phyloP scores from a whole-genome alignment of 345 rosid species.

The Aurinia saxatilis region DNA sequence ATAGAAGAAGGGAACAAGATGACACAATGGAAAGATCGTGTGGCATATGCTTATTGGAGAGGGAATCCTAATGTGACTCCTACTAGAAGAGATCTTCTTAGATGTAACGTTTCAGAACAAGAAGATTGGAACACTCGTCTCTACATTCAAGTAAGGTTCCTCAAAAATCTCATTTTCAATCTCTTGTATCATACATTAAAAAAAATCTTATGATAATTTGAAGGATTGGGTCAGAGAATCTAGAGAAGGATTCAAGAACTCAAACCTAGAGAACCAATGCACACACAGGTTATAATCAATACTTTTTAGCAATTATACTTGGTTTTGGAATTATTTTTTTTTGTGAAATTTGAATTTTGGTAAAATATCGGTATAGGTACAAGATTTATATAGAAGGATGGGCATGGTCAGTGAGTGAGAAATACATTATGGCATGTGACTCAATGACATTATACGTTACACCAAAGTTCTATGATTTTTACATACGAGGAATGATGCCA shows the following conservation, averaged over 20 bases:
- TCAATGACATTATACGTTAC: slow-evolving; percentile 45
- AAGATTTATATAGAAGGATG: slow-evolving; percentile 70
- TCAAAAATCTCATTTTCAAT: no score
- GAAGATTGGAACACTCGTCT: slow-evolving; percentile 39
- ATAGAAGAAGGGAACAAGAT: slow-evolving; percentile 38
- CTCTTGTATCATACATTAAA: no score
- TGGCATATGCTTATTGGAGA: slow-evolving; percentile 56
- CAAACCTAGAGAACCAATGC: slow-evolving; percentile 52
- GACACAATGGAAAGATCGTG: slow-evolving; percentile 43
- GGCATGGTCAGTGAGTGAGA: slow-evolving; percentile 83
- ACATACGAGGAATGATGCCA: slow-evolving; percentile 55
- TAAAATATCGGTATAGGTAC: slow-evolving; percentile 34
- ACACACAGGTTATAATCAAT: slow-evolving; percentile 41
- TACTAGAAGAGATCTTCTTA: slow-evolving; percentile 34
- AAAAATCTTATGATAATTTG: not conserved
- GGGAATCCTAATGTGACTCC: slow-evolving; percentile 44
- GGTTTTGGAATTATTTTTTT: not conserved
- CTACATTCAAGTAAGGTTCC: slow-evolving; percentile 16
- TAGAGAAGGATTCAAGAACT: slow-evolving; percentile 37
- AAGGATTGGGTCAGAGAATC: slow-evolving; percentile 49
- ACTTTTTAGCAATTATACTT: not conserved
- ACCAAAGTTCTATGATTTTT: slow-evolving; percentile 53
- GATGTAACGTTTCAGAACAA: slow-evolving; percentile 23
- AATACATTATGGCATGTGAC: slow-evolving; percentile 76
- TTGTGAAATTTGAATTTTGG: not conserved